These are phyloP conservation scores for Phytophthora brassicae DNA, from an alignment of 352 stramenopile genomes.

Conservation along the genomic window DNA sequence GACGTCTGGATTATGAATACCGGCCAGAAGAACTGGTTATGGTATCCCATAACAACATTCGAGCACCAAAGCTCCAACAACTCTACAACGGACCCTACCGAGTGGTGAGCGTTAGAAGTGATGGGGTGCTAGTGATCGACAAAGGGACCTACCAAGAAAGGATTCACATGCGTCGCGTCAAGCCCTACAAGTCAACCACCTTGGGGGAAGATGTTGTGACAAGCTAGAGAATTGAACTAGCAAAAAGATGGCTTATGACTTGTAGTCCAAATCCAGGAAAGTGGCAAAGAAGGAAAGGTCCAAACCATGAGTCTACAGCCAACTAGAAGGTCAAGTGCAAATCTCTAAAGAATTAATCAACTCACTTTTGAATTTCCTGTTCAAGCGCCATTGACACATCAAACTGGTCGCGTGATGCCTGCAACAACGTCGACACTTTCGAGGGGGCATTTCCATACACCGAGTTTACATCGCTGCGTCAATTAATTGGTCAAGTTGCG, in stretches of 20 bases:
- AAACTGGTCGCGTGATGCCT: conserved; percentile 32
- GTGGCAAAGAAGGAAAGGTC: no score
- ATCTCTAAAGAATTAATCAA: no score
- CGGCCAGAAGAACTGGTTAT: not conserved
- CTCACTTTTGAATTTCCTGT: no score
- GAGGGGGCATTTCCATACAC: conserved; percentile 21
- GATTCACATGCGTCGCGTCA: not conserved
- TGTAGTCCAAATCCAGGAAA: no score
- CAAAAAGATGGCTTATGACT: no score
- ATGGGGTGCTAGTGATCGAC: not conserved
- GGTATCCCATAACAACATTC: not conserved
- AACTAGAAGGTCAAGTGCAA: no score
- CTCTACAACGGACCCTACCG: not conserved
- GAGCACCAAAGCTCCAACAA: not conserved
- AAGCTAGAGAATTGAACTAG: not conserved
- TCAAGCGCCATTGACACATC: no score
- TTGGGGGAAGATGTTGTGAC: not conserved
- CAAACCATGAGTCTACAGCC: no score
- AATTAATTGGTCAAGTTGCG: no score
- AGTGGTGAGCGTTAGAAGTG: not conserved
- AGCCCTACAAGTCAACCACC: not conserved
- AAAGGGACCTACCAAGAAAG: not conserved
- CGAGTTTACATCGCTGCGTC: conserved; percentile 24
- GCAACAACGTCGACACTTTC: conserved; percentile 34
- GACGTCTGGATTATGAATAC: not conserved